Base-by-base conservation (phyloP, 345 rosid species). In the Eucalyptus lansdowneana region DNA sequence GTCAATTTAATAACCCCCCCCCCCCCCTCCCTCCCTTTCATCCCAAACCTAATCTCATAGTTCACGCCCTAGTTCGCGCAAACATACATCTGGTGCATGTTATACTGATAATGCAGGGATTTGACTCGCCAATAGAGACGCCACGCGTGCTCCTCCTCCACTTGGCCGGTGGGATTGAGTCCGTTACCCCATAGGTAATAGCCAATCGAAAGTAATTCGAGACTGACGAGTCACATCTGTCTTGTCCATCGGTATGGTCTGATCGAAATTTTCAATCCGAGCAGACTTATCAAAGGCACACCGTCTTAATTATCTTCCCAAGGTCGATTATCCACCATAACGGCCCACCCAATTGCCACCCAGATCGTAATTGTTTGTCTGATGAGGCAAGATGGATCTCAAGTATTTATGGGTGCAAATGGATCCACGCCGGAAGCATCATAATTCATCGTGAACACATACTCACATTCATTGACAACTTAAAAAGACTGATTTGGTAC, bases 131-230 rank as follows among this genome's bases (percentile, higher is more conserved):
- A 72, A 72, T 76, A 76, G 47, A 6, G 47, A 12, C 47, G 29
- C 83, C 29, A 11, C 47, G 24, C 85, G 85, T 9, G 14, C 24
- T 76, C 83, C 27, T 76, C 27, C 27, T 76, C 44, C 25, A 11
- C 9, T 24, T 37, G 45, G 44, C 44, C 24, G 42, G 80, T n/a
- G 80, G 11, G 37, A 11, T 69, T 5, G 80, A 19, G 24, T 34
- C 80, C 44, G 13, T 34, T 34, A 9, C 24, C 25, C 24, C 44
- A 17, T 17, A 16, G 25, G 81, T 40, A 40, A 40, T 34, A 5
- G 25, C 25, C 14, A 7, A 2, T 69, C 14, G 27, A 19, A 37
- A 72, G 2, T 4, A 3, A 24, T 10, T 10, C 45, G 0, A 21
- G 81, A 37, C 8, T 4, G 14, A 37, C 13, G 8, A 72, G 45